phyloP scores from a whole-genome alignment of 2,329 filamentous ascomycete species.

The Cladosporium oxysporum region DNA sequence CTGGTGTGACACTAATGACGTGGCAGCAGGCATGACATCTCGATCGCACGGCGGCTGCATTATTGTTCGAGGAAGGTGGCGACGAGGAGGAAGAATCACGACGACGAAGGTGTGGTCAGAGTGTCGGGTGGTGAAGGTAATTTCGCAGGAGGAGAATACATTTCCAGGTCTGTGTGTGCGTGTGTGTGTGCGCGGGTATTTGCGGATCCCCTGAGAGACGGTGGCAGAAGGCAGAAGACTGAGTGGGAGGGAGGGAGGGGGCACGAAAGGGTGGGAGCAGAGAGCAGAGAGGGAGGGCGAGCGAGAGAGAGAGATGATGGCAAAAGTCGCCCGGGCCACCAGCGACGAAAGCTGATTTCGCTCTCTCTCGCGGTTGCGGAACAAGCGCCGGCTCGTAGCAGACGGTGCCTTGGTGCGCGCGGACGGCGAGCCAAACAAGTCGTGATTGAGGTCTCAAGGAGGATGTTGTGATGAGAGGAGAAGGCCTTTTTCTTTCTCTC shows the following conservation, averaged over 20 bases:
- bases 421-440: background rate
- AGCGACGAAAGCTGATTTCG: background rate
- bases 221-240: background rate
- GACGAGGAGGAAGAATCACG: background rate
- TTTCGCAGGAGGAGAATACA: background rate
- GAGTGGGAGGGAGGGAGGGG: background rate
- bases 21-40: slow-evolving; percentile 1
- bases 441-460: background rate
- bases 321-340: slow-evolving; percentile 7
- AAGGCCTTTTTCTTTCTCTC: background rate
- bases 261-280: background rate
- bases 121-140: background rate
- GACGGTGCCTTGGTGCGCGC: background rate
- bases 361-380: slow-evolving; percentile 12
- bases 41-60: background rate
- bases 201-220: slow-evolving; percentile 11
- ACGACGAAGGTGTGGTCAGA: background rate
- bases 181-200: slow-evolving; percentile 13
- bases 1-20: slow-evolving; percentile 3
- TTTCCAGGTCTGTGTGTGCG: background rate
- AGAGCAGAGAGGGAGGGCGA: background rate
- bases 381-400: slow-evolving; percentile 13
- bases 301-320: slow-evolving; percentile 5
- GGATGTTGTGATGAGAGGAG: background rate
- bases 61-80: background rate